Evolutionary conservation across 2,329 filamentous ascomycete genomes (phyloP), one percentile per base, ranked within the genome.

Genomic region (Pseudogymnoascus sp.): DNA sequence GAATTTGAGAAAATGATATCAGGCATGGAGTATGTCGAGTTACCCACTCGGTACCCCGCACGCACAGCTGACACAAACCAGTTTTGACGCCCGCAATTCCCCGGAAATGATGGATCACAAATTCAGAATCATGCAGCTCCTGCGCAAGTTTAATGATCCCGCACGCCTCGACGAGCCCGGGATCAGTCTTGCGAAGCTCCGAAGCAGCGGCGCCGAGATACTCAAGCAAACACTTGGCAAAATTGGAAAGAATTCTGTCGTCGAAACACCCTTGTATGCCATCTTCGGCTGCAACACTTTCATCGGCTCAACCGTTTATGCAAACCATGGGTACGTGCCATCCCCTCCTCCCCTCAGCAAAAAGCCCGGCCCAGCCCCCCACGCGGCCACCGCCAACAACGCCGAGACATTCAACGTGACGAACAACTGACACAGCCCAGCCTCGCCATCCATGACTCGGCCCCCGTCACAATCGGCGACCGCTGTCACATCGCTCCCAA

Each of bases 401-500:
- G 19, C 35, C 58, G 58, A 60, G 26, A 43, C 35, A 26, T 43
- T 16, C 49, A 33, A 55, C 49, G 33, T 6, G 16, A 12, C 29
- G 12, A 35, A 49, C 64, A 35, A 49, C 64, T 64, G 11, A 59
- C 62, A 12, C 58, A 55, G 21, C 29, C 19, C 21, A 70, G 68
- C 38, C 61, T 70, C 10, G 64, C 65, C 4, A 68, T 70, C 21
- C 66, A 63, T 45, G 68, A 70, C 49, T 67, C 63, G 23, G 68
- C 68, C 1, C 76, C 84, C 2, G 86, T 92, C 41, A 77, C 73
- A 11, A 69, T 70, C 38, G 68, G 69, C 29, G 41, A 65, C 19
- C 61, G 64, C 37, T 63, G 64, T 10, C 49, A 68, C 80, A 78
- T 92, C 62, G 90, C 88, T 0, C 88, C 90, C 0, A 87, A 85